phyloP scores from a whole-genome alignment of 2,329 filamentous ascomycete species.

The Plectosphaerella sp. region DNA sequence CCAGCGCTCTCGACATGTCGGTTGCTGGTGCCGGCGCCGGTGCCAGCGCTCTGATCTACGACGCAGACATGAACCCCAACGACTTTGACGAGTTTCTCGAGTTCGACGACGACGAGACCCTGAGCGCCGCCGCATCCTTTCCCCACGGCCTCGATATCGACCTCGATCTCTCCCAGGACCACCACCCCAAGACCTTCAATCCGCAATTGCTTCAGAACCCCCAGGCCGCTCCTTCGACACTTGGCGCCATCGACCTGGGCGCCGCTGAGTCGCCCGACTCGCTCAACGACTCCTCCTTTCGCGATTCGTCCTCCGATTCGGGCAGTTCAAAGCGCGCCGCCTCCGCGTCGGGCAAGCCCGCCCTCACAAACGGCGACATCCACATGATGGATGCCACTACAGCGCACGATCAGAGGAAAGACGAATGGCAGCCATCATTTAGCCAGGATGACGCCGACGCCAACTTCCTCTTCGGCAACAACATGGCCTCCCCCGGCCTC shows the following conservation, averaged over 20 bases:
- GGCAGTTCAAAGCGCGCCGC: slow-evolving; percentile 45
- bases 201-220: slow-evolving; percentile 10
- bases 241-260: slow-evolving; percentile 17
- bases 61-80: slow-evolving; percentile 27
- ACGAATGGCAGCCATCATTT: slow-evolving; percentile 32
- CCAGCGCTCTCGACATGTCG: slow-evolving; percentile 11
- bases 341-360: slow-evolving; percentile 40
- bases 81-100: slow-evolving; percentile 28
- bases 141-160: slow-evolving; percentile 3
- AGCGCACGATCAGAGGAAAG: slow-evolving; percentile 26
- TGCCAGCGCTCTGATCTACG: slow-evolving; percentile 33
- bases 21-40: slow-evolving; percentile 15
- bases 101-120: slow-evolving; percentile 25
- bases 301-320: slow-evolving; percentile 49
- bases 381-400: slow-evolving; percentile 32
- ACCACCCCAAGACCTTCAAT: slow-evolving; percentile 25
- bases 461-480: slow-evolving; percentile 27
- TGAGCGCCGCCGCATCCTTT: slow-evolving; percentile 23
- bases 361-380: slow-evolving; percentile 32
- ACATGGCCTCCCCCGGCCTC: slow-evolving; percentile 16
- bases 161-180: slow-evolving; percentile 29
- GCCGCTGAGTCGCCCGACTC: slow-evolving; percentile 35
- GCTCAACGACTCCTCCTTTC: slow-evolving; percentile 32
- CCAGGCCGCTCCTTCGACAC: slow-evolving; percentile 8
- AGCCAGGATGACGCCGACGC: slow-evolving; percentile 24